Evolutionary conservation across 495 filamentous ascomycete species (phyloP).

Genomic region (Tuber indicum): DNA sequence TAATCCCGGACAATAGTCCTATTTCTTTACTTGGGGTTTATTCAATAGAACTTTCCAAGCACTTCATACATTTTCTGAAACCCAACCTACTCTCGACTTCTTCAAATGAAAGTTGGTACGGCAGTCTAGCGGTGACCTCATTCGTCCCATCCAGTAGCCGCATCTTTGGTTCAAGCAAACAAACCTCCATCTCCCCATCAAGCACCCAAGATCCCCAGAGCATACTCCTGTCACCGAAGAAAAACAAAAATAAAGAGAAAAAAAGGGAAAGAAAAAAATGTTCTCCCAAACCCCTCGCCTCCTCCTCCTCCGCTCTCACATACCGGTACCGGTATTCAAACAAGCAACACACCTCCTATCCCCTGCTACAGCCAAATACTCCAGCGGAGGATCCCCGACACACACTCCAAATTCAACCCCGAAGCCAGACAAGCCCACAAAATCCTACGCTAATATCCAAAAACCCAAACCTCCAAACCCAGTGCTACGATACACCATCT

Average conservation of each 20-base stretch:
- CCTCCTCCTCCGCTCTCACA: constrained; percentile 40
- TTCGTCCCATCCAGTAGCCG: not conserved
- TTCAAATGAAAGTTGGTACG: not conserved
- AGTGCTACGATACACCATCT: constrained; percentile 57
- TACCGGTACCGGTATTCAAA: constrained; percentile 37
- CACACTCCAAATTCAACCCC: not conserved
- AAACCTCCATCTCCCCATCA: not conserved
- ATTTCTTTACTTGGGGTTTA: not conserved
- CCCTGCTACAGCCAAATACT: constrained; percentile 43
- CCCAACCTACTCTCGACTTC: not conserved
- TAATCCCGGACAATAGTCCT: not conserved
- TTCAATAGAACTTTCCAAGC: not conserved
- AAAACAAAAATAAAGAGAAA: not conserved
- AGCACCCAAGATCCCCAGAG: not conserved
- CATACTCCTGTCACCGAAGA: not conserved
- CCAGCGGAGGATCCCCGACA: constrained; percentile 33
- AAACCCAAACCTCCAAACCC: constrained; percentile 55
- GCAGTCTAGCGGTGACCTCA: not conserved
- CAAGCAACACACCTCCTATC: constrained; percentile 43
- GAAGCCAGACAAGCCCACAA: constrained; percentile 18
- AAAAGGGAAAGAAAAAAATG: not conserved
- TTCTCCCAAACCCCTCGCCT: constrained; percentile 24
- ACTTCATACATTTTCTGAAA: not conserved
- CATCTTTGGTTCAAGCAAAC: not conserved
- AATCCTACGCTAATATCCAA: constrained; percentile 52